Percentiles rank a stretch among this genome's conserved stretches.
Conservation (phyloP, 306 rosid species). For the Vigna nakashimae region DNA sequence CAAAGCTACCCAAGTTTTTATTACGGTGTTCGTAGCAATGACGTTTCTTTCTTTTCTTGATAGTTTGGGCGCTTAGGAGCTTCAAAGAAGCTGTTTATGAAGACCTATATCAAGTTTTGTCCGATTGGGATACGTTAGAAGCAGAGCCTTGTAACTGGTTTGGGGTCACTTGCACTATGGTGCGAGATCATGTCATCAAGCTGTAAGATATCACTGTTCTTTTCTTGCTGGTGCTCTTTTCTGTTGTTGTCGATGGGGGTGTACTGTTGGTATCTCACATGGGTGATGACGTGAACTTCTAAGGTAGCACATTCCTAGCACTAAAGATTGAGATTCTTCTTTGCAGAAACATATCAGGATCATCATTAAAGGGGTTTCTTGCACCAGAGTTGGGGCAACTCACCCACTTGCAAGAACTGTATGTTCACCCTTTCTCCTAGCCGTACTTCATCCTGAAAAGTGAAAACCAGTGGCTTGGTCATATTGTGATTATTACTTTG, state of each 20-base stretch:
- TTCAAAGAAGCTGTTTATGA: conserved; percentile 82
- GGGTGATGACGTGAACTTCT: conserved; percentile 35
- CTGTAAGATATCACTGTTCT: conserved; percentile 62
- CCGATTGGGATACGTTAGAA: conserved; percentile 75
- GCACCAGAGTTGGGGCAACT: conserved; percentile 83
- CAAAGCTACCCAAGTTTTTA: not conserved
- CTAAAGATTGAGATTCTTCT: conserved; percentile 43
- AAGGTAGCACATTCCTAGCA: conserved; percentile 29
- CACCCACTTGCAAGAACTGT: conserved; percentile 81
- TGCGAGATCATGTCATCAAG: conserved; percentile 74
- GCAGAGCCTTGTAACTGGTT: conserved; percentile 86
- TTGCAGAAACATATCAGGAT: conserved; percentile 82
- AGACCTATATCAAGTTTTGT: conserved; percentile 74
- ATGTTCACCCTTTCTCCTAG: conserved; percentile 47
- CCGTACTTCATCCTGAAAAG: not conserved
- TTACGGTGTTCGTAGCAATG: conserved; percentile 31
- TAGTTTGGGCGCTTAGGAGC: conserved; percentile 72
- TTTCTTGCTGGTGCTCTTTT: conserved; percentile 17
- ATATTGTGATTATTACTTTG: conserved; percentile 12
- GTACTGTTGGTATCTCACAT: conserved; percentile 33
- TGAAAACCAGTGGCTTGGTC: conserved; percentile 25
- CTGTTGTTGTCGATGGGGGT: not conserved
- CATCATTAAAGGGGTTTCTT: conserved; percentile 76
- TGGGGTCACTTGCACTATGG: conserved; percentile 70
- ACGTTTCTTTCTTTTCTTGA: conserved; percentile 43